Evolutionary conservation across 2,329 filamentous ascomycete genomes (phyloP), one percentile per base, ranked within the genome.

Genomic region (Diaporthe nobilis): DNA sequence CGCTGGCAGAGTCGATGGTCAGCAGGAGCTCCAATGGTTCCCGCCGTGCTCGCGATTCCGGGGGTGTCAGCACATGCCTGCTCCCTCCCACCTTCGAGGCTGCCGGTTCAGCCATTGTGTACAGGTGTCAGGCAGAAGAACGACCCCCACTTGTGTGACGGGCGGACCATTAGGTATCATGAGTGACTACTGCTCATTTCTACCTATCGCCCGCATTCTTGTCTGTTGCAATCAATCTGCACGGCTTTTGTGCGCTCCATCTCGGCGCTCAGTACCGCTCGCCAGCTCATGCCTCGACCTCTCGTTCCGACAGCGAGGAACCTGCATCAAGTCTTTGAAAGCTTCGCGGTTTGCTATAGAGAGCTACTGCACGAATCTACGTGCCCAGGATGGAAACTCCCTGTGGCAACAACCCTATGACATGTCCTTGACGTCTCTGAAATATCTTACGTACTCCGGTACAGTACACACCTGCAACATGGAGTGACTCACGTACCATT

Each of bases 31-130:
- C 34, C 47, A 53, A 68, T 68, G 49, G 34, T 70, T 42, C 34
- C 65, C 49, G 49, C 65, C n/a, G 22, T 53, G 65, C 28, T 53
- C 65, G 34, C 65, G 65, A n/a, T 20, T 37, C 55, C n/a, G 34
- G 65, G 65, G 49, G 31, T 70, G 65, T 70, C 65, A 70, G 65
- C 31, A 68, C 65, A 42, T 70, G 65, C 47, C 31, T 15, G 47
- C 25, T 55, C 65, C 65, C 31, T 55, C 65, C 65, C 31, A 55
- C 63, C 49, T 22, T 55, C 65, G 65, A 70, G 65, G 49, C 49
- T 55, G 31, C 47, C 65, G 34, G 49, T 15, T 42, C 65, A 55
- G 61, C 49, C 65, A 42, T 25, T 25, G 34, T 70, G 65, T 39
- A 68, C 47, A 53, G 22, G 15, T 68, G 65, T 39, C 65, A 68